phyloP scores from a whole-genome alignment of 176 grass and related monocot genomes.

The Triticum aestivum region IWGSC_CS_RefSeq_v2.1 NC_057814.1:80206365-80206864 shows the following conservation, averaged over 20 bases:
- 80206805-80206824: slow-evolving; percentile 27
- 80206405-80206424: not conserved
- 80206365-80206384: not conserved
- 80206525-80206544: not conserved
- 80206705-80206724: slow-evolving; percentile 30
- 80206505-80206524: not conserved
- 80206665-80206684: slow-evolving; percentile 27
- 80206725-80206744: not conserved
- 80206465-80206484: not conserved
- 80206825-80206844: slow-evolving; percentile 11
- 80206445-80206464: not conserved
- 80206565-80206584: not conserved
- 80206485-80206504: not conserved
- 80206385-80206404: not conserved
- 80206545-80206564: not conserved
- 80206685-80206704: not conserved
- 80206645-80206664: slow-evolving; percentile 16
- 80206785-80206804: not conserved
- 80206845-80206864: slow-evolving; percentile 31
- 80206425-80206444: not conserved
- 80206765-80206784: slow-evolving; percentile 1
- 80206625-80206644: slow-evolving; percentile 26
- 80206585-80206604: not conserved
- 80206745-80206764: slow-evolving; percentile 17
- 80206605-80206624: not conserved